Conservation (phyloP, 257 asterid species). For the Eucommia ulmoides region DNA sequence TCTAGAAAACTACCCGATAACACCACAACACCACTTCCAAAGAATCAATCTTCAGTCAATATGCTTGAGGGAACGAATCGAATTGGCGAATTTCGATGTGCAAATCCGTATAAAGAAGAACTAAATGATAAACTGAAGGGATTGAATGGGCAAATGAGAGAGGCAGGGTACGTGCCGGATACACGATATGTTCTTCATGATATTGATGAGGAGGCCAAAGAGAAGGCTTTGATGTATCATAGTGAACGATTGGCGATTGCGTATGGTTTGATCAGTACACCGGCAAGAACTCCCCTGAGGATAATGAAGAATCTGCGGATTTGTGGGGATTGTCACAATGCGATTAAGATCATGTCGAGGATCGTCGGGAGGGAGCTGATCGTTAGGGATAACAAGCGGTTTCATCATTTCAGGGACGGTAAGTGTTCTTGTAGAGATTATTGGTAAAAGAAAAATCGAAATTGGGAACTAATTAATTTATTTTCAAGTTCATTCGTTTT, state of each 20-base stretch:
- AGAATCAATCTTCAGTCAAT: constrained; percentile 8
- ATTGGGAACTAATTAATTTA: too few species aligned
- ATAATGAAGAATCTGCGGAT: constrained; percentile 15
- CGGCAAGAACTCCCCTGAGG: constrained; percentile 16
- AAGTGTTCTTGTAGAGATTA: constrained; percentile 15
- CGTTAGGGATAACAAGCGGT: constrained; percentile 16
- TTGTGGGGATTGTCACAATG: constrained; percentile 18
- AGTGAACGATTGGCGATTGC: constrained; percentile 19
- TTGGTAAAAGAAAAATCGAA: too few species aligned
- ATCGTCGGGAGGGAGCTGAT: constrained; percentile 17
- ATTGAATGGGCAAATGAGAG: constrained; percentile 10
- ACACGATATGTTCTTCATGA: constrained; percentile 16
- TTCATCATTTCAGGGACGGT: constrained; percentile 16
- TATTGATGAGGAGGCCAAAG: constrained; percentile 15
- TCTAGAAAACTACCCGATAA: constrained; percentile 8
- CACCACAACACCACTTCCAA: constrained; percentile 11
- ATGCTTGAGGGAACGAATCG: constrained; percentile 13
- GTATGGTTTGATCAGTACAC: constrained; percentile 16
- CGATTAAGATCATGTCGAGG: constrained; percentile 15
- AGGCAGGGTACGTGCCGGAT: constrained; percentile 16
- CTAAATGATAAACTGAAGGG: background rate
- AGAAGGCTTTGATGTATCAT: constrained; percentile 17
- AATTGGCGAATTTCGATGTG: constrained; percentile 3
- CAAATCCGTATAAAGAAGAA: background rate
- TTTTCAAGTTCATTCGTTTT: too few species aligned